Base-by-base conservation (phyloP, 176 grass and related monocot species). In the Phoenix roebelenii region DNA sequence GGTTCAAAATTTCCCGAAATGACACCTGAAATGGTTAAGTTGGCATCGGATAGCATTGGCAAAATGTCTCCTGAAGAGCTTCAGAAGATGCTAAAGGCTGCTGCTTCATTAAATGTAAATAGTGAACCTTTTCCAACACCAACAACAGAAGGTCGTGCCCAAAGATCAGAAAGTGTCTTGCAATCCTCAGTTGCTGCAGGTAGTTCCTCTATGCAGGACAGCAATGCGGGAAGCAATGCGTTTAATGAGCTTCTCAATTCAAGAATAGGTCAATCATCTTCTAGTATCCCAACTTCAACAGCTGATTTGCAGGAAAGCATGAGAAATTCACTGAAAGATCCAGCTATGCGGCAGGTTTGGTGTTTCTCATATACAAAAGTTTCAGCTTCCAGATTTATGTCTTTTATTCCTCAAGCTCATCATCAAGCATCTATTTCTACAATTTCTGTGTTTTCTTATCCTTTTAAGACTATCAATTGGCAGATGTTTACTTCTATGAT, bases 401-500 rank as follows among this genome's bases (percentile, higher is more conserved):
- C 15, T 69, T 30, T 48, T 22, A 24, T 23, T 39, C 22, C 19
- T 23, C 5, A 49, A 57, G n/a, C 30, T 57, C 17, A 7, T 50
- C 0, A 44, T 44, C 9, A 12, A 44, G 35, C 35, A 44, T 44
- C 35, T 44, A 44, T 14, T 44, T 9, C 10, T 23, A 65, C 17
- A 50, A 60, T 16, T 51, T 44, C 18, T 59, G 52, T 64, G 10
- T 18, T 25, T 83, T 19, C 76, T 73, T 72, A 17, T 55, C 4
- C 68, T 65, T 65, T 78, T 68, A 71, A 23, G 16, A 54, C 5
- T 50, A n/a, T 63, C 23, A 71, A 72, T 67, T 49, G 20, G 55
- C 78, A 98, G 94, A 98, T 98, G 94, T 76, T 92, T 77, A 2
- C 85, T 81, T 76, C 74, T 51, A 86, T 98, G 94, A 93, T 98